These are phyloP conservation scores for Rugonectria rugulosa DNA, from an alignment of 2,329 filamentous ascomycete genomes.

Conservation along the genomic window DNA sequence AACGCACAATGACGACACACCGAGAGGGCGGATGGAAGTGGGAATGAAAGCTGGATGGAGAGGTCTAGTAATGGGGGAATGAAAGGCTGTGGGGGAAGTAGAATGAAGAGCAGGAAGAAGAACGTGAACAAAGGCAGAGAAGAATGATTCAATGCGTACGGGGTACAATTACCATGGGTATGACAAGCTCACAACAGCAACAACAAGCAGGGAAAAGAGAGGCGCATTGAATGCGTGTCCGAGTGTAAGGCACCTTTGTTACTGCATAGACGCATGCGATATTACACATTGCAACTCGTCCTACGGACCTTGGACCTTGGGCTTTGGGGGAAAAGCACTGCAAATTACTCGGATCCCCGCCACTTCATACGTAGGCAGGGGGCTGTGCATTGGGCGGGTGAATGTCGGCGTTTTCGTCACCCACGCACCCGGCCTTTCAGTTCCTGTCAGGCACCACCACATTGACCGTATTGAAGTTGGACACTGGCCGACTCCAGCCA, in stretches of 20 bases:
- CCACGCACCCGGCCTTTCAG: no score
- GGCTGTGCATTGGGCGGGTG: constrained; percentile 46
- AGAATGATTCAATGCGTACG: no score
- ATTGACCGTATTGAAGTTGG: constrained; percentile 28
- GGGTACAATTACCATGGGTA: no score
- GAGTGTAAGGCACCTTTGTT: not conserved
- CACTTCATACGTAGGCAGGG: constrained; percentile 40
- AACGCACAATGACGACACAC: constrained; percentile 40
- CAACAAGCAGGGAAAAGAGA: not conserved
- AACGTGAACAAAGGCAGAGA: no score
- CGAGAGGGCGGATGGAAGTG: constrained; percentile 3
- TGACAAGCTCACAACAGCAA: not conserved
- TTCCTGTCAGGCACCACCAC: constrained; percentile 45
- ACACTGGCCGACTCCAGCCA: constrained; percentile 38
- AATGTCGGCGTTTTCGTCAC: constrained; percentile 47
- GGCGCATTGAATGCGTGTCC: not conserved
- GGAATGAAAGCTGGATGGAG: not conserved
- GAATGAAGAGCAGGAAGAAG: not conserved
- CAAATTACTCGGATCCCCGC: constrained; percentile 17
- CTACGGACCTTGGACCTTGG: not conserved
- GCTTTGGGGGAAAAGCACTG: constrained; percentile 4
- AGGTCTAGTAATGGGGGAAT: not conserved
- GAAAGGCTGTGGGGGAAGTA: not conserved
- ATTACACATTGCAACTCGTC: constrained; percentile 5
- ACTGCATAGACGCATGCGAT: not conserved